A percentile compares a stretch with the other conserved stretches of the same genome.
phyloP scores from a whole-genome alignment of 345 rosid genomes.

The Linum usitatissimum region DNA sequence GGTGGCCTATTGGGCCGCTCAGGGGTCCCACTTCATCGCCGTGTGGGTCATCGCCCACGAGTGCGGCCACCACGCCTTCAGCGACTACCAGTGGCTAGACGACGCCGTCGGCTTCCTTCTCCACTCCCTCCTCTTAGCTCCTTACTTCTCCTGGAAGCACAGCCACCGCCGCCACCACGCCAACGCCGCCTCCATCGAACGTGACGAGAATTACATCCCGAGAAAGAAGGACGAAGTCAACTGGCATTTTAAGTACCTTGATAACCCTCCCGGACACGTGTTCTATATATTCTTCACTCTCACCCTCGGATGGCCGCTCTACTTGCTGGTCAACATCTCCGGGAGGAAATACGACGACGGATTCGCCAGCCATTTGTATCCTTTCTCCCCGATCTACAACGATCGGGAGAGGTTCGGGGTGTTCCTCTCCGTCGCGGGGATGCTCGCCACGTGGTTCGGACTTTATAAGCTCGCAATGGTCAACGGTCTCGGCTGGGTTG shows the following conservation, averaged over 20 bases:
- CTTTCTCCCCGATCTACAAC: conserved; percentile 61
- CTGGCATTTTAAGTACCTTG: conserved; percentile 58
- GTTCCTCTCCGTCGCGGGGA: conserved; percentile 53
- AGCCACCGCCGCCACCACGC: conserved; percentile 96
- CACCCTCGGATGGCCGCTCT: conserved; percentile 76
- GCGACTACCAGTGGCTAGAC: conserved; percentile 81
- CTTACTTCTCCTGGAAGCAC: conserved; percentile 88
- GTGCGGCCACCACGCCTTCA: conserved; percentile 95
- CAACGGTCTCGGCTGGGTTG: conserved; percentile 52
- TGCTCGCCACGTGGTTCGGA: conserved; percentile 40
- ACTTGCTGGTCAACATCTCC: conserved; percentile 65
- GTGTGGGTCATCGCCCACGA: conserved; percentile 94
- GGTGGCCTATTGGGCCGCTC: conserved; percentile 71
- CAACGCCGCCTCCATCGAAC: conserved; percentile 68
- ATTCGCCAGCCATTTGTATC: conserved; percentile 64
- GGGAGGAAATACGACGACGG: conserved; percentile 57
- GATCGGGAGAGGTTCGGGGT: conserved; percentile 75
- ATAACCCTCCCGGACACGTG: conserved; percentile 62
- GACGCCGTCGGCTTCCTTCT: conserved; percentile 69
- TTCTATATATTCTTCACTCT: conserved; percentile 37
- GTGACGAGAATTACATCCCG: conserved; percentile 82
- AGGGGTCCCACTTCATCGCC: conserved; percentile 65
- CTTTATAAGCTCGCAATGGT: conserved; percentile 41
- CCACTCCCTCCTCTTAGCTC: conserved; percentile 73
- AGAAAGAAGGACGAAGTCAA: conserved; percentile 28